Conservation (phyloP, 345 rosid species). For the Ailanthus altissimus region DNA sequence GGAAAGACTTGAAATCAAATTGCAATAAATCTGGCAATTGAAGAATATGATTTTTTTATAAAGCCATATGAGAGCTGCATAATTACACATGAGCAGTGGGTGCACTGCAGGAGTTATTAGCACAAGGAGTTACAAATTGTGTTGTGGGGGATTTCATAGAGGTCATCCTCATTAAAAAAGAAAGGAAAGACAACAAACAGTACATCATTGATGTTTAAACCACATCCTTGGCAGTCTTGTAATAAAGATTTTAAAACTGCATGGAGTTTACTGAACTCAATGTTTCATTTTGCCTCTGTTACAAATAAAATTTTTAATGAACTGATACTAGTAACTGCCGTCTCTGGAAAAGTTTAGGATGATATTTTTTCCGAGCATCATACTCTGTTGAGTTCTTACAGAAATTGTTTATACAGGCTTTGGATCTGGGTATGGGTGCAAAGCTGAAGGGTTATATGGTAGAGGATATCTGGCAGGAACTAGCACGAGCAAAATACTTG, state of each 20-base stretch:
- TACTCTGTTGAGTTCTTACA: background rate
- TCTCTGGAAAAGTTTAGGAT: background rate
- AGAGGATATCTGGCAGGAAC: constrained; percentile 91
- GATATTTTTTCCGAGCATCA: background rate
- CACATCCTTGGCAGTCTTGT: background rate
- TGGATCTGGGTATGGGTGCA: constrained; percentile 84
- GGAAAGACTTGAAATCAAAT: background rate
- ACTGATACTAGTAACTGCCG: background rate
- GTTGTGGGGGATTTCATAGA: background rate
- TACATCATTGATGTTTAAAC: background rate
- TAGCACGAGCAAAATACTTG: constrained; percentile 80
- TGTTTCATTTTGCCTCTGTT: background rate
- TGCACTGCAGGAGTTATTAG: background rate
- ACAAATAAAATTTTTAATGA: constrained; percentile 3
- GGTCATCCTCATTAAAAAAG: background rate
- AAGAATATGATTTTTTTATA: background rate
- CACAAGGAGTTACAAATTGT: background rate
- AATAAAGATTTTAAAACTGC: background rate
- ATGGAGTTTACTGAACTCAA: background rate
- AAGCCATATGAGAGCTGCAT: too few species aligned
- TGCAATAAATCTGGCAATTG: background rate
- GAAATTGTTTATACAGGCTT: constrained; percentile 44
- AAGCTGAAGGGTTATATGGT: constrained; percentile 65
- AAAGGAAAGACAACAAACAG: background rate
- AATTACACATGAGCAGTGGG: background rate